phyloP scores from a whole-genome alignment of 495 filamentous ascomycete genomes.

The Penicillium coffeae region DNA sequence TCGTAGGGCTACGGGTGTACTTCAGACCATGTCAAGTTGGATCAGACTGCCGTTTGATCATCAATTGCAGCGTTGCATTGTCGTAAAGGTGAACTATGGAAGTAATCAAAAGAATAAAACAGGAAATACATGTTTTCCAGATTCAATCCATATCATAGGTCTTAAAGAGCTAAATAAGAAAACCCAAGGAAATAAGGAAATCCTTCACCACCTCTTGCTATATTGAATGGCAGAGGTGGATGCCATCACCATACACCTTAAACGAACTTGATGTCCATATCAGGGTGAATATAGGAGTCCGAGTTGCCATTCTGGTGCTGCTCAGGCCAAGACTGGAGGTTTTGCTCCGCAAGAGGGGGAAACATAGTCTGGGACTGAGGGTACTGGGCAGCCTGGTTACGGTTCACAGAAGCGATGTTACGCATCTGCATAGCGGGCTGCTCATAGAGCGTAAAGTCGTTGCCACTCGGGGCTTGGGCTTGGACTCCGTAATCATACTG shows the following conservation, averaged over 20 bases:
- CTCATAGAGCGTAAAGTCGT: slow-evolving; percentile 47
- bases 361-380: slow-evolving; percentile 20
- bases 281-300: slow-evolving; percentile 4
- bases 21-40: no score
- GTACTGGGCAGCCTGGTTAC: slow-evolving; percentile 5
- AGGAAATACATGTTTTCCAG: background rate
- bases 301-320: slow-evolving; percentile 5
- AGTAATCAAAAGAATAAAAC: no score
- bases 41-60: no score
- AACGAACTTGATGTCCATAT: slow-evolving; percentile 20
- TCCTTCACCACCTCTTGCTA: background rate
- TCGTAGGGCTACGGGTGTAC: no score
- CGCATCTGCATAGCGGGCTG: slow-evolving; percentile 4
- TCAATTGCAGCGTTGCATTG: no score
- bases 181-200: background rate
- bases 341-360: slow-evolving; percentile 14
- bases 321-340: slow-evolving; percentile 16
- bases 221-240: background rate
- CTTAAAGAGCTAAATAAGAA: no score
- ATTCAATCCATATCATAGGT: no score
- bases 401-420: background rate
- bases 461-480: slow-evolving; percentile 24
- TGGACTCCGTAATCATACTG: slow-evolving; percentile 43
- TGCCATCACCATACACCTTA: background rate
- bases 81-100: no score